Evolutionary conservation across 768 basidiomycete genomes (phyloP).

Genomic region (Punctularia strigosozonata): DNA sequence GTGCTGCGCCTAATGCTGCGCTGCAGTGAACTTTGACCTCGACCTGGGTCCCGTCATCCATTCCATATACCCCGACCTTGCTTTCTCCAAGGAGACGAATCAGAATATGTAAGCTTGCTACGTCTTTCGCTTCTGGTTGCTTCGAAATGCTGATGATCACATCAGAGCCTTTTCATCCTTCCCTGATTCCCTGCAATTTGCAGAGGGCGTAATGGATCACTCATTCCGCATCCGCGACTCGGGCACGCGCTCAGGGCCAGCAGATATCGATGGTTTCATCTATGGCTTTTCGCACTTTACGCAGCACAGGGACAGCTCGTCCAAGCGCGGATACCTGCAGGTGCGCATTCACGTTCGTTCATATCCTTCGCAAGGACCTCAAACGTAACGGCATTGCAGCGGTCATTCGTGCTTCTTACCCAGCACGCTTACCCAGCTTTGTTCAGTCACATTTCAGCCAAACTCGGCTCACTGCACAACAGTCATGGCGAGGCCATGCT

Average conservation of each 20-base stretch:
- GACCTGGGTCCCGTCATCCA: slow-evolving; percentile 76
- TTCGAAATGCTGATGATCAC: slow-evolving; percentile 4
- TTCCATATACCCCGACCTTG: slow-evolving; percentile 55
- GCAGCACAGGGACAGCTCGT: slow-evolving; percentile 49
- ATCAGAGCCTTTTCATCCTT: slow-evolving; percentile 84
- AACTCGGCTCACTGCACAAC: slow-evolving; percentile 67
- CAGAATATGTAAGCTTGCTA: slow-evolving; percentile 69
- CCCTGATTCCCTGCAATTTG: slow-evolving; percentile 79
- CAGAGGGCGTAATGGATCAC: slow-evolving; percentile 74
- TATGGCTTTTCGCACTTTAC: slow-evolving; percentile 75
- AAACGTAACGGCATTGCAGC: slow-evolving; percentile 27
- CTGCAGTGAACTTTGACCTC: slow-evolving; percentile 75
- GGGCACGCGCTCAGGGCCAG: slow-evolving; percentile 10
- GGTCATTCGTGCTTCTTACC: slow-evolving; percentile 72
- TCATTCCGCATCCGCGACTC: slow-evolving; percentile 72
- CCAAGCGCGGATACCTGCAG: slow-evolving; percentile 75
- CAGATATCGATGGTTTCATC: slow-evolving; percentile 46
- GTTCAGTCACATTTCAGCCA: slow-evolving; percentile 53
- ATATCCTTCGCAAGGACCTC: slow-evolving; percentile 4
- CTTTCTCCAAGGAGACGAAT: slow-evolving; percentile 50
- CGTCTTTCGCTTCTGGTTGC: background rate
- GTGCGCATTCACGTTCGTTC: slow-evolving; percentile 23
- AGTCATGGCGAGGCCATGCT: slow-evolving; percentile 69
- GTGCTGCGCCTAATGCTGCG: slow-evolving; percentile 2
- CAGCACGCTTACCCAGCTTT: slow-evolving; percentile 75